Evolutionary conservation across 805 yeast species (phyloP).

Genomic region (Candida saitoana): DNA sequence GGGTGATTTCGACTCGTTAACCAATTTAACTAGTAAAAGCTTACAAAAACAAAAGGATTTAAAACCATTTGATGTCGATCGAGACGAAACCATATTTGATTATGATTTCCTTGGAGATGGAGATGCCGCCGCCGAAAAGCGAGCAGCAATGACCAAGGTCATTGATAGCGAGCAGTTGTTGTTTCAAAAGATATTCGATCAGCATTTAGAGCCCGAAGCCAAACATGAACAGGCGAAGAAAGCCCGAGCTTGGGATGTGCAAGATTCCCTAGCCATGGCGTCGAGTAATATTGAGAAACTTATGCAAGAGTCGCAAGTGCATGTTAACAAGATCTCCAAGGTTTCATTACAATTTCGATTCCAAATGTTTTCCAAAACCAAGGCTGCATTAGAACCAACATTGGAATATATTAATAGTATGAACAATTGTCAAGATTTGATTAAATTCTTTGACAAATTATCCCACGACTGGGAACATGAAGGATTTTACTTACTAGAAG

Average conservation of each 20-base stretch:
- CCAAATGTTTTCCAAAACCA: conserved; percentile 14
- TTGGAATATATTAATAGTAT: conserved; percentile 17
- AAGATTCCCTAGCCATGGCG: background rate
- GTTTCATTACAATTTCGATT: conserved; percentile 8
- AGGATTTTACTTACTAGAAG: conserved; percentile 7
- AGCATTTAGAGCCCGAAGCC: background rate
- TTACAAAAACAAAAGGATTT: conserved; percentile 7
- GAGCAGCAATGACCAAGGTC: conserved; percentile 6
- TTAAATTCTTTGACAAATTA: conserved; percentile 15
- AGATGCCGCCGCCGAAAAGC: background rate
- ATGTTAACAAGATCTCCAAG: conserved; percentile 5
- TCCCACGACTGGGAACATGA: conserved; percentile 7
- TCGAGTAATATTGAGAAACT: conserved; percentile 9
- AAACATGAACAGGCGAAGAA: background rate
- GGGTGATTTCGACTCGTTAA: background rate
- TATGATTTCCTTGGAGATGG: conserved; percentile 10
- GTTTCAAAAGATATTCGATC: conserved; percentile 22
- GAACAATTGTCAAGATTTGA: conserved; percentile 11
- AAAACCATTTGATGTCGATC: conserved; percentile 10
- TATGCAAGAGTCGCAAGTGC: conserved; percentile 5
- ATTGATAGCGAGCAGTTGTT: conserved; percentile 20
- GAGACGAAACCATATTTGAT: conserved; percentile 13
- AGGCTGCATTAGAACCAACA: conserved; percentile 18
- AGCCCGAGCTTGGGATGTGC: background rate
- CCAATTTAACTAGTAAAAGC: background rate